Percentiles rank a stretch among this genome's conserved stretches.
Conservation (phyloP, 75 land plant genomes). For the Cryptomeria japonica region DNA sequence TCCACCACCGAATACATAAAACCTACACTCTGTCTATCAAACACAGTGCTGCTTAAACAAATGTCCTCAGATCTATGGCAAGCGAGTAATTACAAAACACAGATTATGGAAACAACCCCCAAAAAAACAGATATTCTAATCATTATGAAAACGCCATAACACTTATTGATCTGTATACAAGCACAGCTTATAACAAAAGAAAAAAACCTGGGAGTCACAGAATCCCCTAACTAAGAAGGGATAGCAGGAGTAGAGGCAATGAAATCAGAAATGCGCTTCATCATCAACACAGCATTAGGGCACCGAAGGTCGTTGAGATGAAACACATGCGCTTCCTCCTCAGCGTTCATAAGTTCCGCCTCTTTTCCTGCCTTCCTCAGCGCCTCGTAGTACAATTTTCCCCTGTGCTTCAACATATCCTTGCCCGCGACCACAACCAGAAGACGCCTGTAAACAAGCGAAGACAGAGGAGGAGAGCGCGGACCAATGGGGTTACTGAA, state of each 20-base stretch:
- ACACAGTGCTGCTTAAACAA: too few species aligned
- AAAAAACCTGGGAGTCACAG: too few species aligned
- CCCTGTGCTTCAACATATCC: constrained; percentile 63
- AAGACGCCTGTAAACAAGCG: constrained; percentile 33
- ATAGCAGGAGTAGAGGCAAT: not conserved
- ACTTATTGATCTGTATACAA: too few species aligned
- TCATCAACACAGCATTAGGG: not conserved
- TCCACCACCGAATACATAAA: too few species aligned
- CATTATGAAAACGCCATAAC: too few species aligned
- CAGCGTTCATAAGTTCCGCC: constrained; percentile 29
- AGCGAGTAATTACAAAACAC: too few species aligned
- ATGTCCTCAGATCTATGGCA: too few species aligned
- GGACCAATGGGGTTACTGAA: constrained; percentile 36
- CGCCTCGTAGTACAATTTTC: constrained; percentile 39
- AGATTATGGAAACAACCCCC: too few species aligned
- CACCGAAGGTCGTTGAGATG: constrained; percentile 8
- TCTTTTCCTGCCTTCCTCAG: constrained; percentile 35
- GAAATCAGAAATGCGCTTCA: not conserved
- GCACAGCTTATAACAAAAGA: too few species aligned
- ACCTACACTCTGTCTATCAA: too few species aligned
- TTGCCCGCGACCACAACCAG: constrained; percentile 52
- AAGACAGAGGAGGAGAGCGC: not conserved
- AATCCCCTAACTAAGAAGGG: too few species aligned
- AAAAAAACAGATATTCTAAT: too few species aligned
- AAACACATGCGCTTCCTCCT: constrained; percentile 35